Evolutionary conservation across 768 basidiomycete species (phyloP), one percentile per base, ranked within the genome.

Genomic region (Calvatia gigantea): DNA sequence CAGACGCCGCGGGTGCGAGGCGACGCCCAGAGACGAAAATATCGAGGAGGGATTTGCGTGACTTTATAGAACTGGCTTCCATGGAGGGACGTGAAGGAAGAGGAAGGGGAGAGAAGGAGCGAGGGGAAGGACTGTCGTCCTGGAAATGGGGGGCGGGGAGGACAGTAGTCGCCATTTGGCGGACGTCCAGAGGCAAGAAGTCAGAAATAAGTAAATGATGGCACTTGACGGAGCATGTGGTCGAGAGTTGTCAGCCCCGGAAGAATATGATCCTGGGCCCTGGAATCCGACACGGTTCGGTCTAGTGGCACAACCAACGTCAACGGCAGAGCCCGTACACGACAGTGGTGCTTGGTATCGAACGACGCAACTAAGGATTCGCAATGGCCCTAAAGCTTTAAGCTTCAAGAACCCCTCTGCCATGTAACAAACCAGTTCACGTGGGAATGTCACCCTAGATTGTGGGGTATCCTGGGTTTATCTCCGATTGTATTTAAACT

Each of bases 1-100:
- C 45, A 28, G 54, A 38, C 9, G 35, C 25, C n/a, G 44, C 15
- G 12, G 54, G 29, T 11, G 45, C 25, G n/a, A 38, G 29, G 25
- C 46, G 47, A 12, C 54, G 54, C 3, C 19, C 25, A 11, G 54
- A 31, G 12, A 12, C 14, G 37, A 56, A 23, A 19, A 56, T 19
- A 47, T 33, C 31, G n/a, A 56, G 54, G n/a, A 56, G 49, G 31
- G 54, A 56, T 41, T 42, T 56, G 27, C 54, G 54, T 31, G 54
- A 56, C 28, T 56, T 56, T 39, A 56, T 56, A 31, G 54, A 48
- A 12, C 54, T 48, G 29, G 54, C 29, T 33, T 48, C 54, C n/a
- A 56, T 23, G 23, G 54, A 56, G 27, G 46, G 39, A 5, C 44
- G 54, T 15, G 33, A 2, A 19, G 35, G 44, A 39, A 45, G 46